These are phyloP conservation scores for Turritis glabra DNA, from an alignment of 345 rosid species.

Conservation along the genomic window DNA sequence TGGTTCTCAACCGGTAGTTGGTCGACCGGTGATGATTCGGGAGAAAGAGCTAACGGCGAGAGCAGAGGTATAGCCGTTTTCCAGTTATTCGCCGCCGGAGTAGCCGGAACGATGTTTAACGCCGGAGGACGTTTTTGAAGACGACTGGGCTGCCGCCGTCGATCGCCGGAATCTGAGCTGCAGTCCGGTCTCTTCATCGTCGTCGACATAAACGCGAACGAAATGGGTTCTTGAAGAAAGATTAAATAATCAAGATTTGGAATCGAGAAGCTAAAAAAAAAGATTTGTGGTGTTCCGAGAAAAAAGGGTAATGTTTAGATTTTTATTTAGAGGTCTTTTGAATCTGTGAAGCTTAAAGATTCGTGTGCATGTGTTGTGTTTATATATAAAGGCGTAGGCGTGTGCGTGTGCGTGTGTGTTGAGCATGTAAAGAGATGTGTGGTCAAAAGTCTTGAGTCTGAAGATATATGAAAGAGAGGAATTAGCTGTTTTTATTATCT, in stretches of 20 bases:
- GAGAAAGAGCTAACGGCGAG: slow-evolving; percentile 74
- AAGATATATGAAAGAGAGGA: slow-evolving; percentile 17
- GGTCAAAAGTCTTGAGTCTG: slow-evolving; percentile 20
- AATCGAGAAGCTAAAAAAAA: background rate
- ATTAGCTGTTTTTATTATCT: slow-evolving; percentile 23
- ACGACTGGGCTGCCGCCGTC: slow-evolving; percentile 59
- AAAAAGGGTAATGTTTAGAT: background rate
- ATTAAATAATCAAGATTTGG: background rate
- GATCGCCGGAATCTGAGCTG: slow-evolving; percentile 21
- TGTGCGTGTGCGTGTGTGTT: slow-evolving; percentile 25
- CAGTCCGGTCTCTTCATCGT: slow-evolving; percentile 35
- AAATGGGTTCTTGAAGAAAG: background rate
- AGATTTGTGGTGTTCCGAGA: slow-evolving; percentile 21
- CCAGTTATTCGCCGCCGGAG: slow-evolving; percentile 49
- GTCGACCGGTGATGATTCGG: slow-evolving; percentile 43
- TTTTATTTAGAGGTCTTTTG: background rate
- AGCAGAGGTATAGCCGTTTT: slow-evolving; percentile 90
- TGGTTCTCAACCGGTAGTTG: slow-evolving; percentile 37
- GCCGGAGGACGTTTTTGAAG: slow-evolving; percentile 80
- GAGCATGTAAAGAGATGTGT: slow-evolving; percentile 1
- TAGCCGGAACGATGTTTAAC: slow-evolving; percentile 45
- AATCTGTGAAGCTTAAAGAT: slow-evolving; percentile 12
- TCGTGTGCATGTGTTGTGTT: slow-evolving; percentile 9
- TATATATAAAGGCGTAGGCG: background rate
- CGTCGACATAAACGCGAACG: slow-evolving; percentile 22